Conservation (phyloP, 352 stramenopile species). For the Phytopythium montanum region DNA sequence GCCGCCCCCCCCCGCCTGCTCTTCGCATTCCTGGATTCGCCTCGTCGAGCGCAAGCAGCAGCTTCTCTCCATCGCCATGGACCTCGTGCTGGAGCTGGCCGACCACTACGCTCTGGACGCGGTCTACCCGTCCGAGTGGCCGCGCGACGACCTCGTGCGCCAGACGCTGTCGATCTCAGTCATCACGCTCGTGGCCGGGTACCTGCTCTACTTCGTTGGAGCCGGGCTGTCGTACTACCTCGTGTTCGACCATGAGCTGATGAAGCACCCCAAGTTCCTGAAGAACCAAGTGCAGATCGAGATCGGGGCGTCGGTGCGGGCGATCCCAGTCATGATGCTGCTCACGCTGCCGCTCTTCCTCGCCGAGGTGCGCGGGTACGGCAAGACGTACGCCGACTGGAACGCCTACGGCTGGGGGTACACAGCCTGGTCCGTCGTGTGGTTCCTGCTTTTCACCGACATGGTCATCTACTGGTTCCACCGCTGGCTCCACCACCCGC, state of each 20-base stretch:
- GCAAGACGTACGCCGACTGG: slow-evolving; percentile 45
- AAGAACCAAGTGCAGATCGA: slow-evolving; percentile 59
- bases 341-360: slow-evolving; percentile 65
- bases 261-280: slow-evolving; percentile 61
- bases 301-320: slow-evolving; percentile 42
- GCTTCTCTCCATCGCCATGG: slow-evolving; percentile 26
- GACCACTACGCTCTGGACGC: slow-evolving; percentile 49
- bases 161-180: slow-evolving; percentile 45
- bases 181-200: slow-evolving; percentile 50
- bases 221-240: slow-evolving; percentile 48
- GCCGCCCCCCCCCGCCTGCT: too few species aligned
- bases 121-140: slow-evolving; percentile 41
- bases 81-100: slow-evolving; percentile 48
- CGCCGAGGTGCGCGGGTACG: slow-evolving; percentile 52
- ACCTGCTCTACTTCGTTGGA: slow-evolving; percentile 53
- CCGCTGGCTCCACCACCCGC: slow-evolving; percentile 60
- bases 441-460: slow-evolving; percentile 71
- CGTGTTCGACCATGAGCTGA: slow-evolving; percentile 60
- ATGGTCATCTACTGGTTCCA: slow-evolving; percentile 85
- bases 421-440: slow-evolving; percentile 37
- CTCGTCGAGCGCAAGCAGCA: not conserved
- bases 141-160: slow-evolving; percentile 37
- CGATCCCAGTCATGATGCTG: slow-evolving; percentile 64
- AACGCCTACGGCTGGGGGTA: slow-evolving; percentile 40
- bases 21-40: not conserved